Evolutionary conservation across 805 yeast genomes (phyloP).

Genomic region (Wickerhamomyces chambardii): DNA sequence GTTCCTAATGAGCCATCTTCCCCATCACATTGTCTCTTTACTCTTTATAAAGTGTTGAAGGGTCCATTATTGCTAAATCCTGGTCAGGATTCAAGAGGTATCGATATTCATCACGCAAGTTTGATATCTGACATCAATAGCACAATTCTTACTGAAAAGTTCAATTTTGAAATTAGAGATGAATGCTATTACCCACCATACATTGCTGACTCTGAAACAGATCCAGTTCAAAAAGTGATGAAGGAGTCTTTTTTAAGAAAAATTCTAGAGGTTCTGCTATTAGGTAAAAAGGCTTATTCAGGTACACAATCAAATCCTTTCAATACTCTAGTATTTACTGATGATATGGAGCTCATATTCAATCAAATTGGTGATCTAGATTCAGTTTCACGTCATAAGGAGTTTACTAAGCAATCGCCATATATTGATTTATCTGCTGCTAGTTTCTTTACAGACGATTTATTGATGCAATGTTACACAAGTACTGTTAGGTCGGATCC

Average conservation of each 20-base stretch:
- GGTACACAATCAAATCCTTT: slow-evolving; percentile 19
- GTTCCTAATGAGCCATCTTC: slow-evolving; percentile 32
- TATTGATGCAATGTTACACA: slow-evolving; percentile 38
- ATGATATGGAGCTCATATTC: slow-evolving; percentile 18
- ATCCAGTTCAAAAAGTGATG: slow-evolving; percentile 20
- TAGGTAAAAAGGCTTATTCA: slow-evolving; percentile 26
- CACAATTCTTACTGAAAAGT: slow-evolving; percentile 34
- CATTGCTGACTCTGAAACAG: slow-evolving; percentile 21
- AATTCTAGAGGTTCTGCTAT: slow-evolving; percentile 40
- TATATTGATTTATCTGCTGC: slow-evolving; percentile 39
- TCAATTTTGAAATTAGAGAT: slow-evolving; percentile 30
- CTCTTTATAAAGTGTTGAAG: slow-evolving; percentile 51
- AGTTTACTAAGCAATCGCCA: slow-evolving; percentile 18
- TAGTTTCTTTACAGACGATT: slow-evolving; percentile 38
- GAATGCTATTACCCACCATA: slow-evolving; percentile 40
- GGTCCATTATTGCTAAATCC: slow-evolving; percentile 50
- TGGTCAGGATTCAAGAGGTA: slow-evolving; percentile 41
- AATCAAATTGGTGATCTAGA: slow-evolving; percentile 21
- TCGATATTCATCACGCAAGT: slow-evolving; percentile 39
- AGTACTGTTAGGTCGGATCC: slow-evolving; percentile 33
- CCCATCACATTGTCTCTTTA: slow-evolving; percentile 47
- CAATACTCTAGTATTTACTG: slow-evolving; percentile 14
- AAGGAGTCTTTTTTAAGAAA: slow-evolving; percentile 48
- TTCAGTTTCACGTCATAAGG: slow-evolving; percentile 15
- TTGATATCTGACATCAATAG: slow-evolving; percentile 53